Evolutionary conservation across 2,329 filamentous ascomycete genomes (phyloP).

Genomic region (Colletotrichum liaoningense): DNA sequence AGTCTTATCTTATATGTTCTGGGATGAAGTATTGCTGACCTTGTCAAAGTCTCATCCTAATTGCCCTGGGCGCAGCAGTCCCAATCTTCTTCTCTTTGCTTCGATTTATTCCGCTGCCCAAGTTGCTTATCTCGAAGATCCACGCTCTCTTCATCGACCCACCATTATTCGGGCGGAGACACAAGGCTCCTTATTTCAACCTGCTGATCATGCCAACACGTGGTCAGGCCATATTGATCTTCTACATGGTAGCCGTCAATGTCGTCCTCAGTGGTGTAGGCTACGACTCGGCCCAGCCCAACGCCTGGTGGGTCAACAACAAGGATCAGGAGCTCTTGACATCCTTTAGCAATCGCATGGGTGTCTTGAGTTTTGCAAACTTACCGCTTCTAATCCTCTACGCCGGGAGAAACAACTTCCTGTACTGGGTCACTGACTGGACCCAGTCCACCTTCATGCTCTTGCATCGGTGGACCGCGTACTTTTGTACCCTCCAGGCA

Average conservation of each 20-base stretch:
- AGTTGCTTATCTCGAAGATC: background rate
- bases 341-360: conserved; percentile 47
- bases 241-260: conserved; percentile 44
- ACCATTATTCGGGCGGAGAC: background rate
- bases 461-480: conserved; percentile 57
- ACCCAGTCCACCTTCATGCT: conserved; percentile 55
- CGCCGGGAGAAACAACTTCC: conserved; percentile 53
- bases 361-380: conserved; percentile 46
- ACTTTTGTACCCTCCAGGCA: conserved; percentile 52
- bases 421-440: conserved; percentile 56
- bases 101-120: conserved; percentile 41
- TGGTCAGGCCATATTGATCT: conserved; percentile 50
- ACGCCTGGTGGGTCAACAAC: conserved; percentile 38
- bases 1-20: background rate
- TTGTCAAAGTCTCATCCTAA: conserved; percentile 36
- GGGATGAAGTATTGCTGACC: background rate
- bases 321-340: conserved; percentile 39
- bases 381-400: conserved; percentile 51
- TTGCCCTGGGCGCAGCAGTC: conserved; percentile 39
- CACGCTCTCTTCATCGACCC: conserved; percentile 1
- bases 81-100: conserved; percentile 44
- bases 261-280: conserved; percentile 42
- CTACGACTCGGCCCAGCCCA: conserved; percentile 38
- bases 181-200: conserved; percentile 43
- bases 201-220: conserved; percentile 50